Evolutionary conservation across 257 asterid genomes (phyloP).

Genomic region (Solanum medicagineum): DNA sequence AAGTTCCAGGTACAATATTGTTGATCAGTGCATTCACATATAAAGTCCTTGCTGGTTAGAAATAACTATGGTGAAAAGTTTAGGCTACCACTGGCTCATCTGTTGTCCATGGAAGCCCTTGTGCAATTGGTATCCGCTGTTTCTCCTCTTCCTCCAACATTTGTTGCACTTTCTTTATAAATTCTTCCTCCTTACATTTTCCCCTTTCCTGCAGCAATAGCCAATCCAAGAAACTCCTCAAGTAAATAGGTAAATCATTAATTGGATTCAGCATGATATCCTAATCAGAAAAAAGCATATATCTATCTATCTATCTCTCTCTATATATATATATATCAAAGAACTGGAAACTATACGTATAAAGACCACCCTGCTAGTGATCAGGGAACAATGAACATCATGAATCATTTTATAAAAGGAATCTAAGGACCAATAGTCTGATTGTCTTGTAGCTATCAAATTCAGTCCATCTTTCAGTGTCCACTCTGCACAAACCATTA

Average conservation of each 20-base stretch:
- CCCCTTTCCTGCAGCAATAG: conserved; percentile 66
- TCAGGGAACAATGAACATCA: not conserved
- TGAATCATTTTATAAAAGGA: not conserved
- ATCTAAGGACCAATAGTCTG: not conserved
- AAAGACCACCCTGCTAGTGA: not conserved
- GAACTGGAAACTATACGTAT: not conserved
- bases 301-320: too few relatives aligned
- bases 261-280: not conserved
- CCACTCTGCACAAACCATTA: not conserved
- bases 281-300: not conserved
- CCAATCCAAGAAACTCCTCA: not conserved
- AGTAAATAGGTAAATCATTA: not conserved
- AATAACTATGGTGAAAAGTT: not conserved
- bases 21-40: not conserved
- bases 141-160: conserved; percentile 76
- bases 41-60: not conserved
- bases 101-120: conserved; percentile 96
- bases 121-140: conserved; percentile 72
- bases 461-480: not conserved
- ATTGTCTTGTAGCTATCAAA: not conserved
- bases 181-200: conserved; percentile 71
- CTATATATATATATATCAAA: not conserved
- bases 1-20: not conserved
- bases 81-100: conserved; percentile 78
- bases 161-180: conserved; percentile 56